Evolutionary conservation across 1,284 basidiomycete species (phyloP), one percentile per base, ranked within the genome.

Genomic region (Pseudozyma pruni): DNA sequence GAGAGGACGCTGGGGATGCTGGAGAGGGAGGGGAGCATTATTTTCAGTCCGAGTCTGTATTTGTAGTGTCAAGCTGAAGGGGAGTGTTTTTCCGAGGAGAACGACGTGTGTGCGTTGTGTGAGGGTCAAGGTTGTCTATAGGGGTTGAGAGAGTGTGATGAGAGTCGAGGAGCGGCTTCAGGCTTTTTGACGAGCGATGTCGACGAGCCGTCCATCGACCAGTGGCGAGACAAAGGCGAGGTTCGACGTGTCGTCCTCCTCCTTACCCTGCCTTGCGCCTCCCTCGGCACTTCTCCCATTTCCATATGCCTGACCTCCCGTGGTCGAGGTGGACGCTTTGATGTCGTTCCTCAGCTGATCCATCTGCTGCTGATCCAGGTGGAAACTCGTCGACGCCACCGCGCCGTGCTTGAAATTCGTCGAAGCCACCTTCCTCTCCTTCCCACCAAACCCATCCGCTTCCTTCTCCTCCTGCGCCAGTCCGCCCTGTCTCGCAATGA

Each of bases 21-120:
- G 37, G 81, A 83, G 62, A 55, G 81, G 14, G 72, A 78, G 37
- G 71, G 71, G 13, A 78, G 74, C 43, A 81, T 83, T 49, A 81
- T 83, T 38, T 83, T 82, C 61, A 69, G 62, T 34, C 80, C 80
- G 35, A 76, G 55, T 23, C 43, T 70, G 22, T 70, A 70, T 44
- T 43, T 70, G 32, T 70, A 44, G n/a, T n/a, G n/a, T n/a, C n/a
- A n/a, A n/a, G n/a, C n/a, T n/a, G n/a, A 25, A 10, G 9, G 3
- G 37, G 31, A 19, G n/a, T 51, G 34, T 27, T 25, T 22, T 37
- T 41, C 27, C n/a, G 27, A 27, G 10, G 13, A 10, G 39, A 37
- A 11, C 27, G 27, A 29, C n/a, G 37, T 32, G 43, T 35, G 33
- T 53, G 41, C 4, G 39, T 34, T 17, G 47, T 40, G 35, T 49